Percentiles rank a stretch among this genome's conserved stretches.
Evolutionary conservation across 2,329 filamentous ascomycete species (phyloP).

Genomic region (Thielaviopsis musarum): DNA sequence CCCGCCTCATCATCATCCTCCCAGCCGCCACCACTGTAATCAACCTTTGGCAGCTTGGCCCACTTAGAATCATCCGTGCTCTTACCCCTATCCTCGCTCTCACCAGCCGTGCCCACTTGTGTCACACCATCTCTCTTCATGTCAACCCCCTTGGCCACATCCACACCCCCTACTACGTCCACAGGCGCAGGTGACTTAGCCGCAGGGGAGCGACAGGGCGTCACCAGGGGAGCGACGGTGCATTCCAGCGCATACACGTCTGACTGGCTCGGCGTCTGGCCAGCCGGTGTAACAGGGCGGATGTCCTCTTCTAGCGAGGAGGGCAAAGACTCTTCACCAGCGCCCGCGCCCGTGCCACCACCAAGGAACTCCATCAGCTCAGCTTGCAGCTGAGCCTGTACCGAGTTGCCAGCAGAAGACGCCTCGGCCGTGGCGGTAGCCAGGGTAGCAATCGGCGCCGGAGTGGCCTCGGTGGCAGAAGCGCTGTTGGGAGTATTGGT

Average conservation of each 20-base stretch:
- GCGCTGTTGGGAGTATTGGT: no score
- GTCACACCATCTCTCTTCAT: background rate
- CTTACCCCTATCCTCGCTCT: background rate
- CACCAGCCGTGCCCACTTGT: background rate
- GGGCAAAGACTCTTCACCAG: background rate
- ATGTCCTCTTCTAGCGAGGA: background rate
- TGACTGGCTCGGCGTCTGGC: background rate
- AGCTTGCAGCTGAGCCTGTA: background rate
- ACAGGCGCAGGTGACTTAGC: no score
- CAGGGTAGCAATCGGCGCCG: no score
- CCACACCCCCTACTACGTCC: no score
- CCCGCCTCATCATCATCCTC: slow-evolving; percentile 3
- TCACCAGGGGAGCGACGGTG: background rate
- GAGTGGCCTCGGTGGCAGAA: background rate
- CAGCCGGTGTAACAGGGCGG: background rate
- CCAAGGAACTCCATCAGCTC: background rate
- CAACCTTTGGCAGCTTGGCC: slow-evolving; percentile 1
- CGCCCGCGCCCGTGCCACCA: no score
- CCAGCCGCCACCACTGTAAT: slow-evolving; percentile 7
- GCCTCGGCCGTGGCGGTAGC: background rate
- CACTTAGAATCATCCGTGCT: background rate
- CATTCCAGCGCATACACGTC: background rate
- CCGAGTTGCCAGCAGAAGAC: no score
- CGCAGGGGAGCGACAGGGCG: background rate
- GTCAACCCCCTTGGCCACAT: background rate